Conservation (phyloP, 2,329 filamentous ascomycete species). For the Paraphoma chrysanthemicola region DNA sequence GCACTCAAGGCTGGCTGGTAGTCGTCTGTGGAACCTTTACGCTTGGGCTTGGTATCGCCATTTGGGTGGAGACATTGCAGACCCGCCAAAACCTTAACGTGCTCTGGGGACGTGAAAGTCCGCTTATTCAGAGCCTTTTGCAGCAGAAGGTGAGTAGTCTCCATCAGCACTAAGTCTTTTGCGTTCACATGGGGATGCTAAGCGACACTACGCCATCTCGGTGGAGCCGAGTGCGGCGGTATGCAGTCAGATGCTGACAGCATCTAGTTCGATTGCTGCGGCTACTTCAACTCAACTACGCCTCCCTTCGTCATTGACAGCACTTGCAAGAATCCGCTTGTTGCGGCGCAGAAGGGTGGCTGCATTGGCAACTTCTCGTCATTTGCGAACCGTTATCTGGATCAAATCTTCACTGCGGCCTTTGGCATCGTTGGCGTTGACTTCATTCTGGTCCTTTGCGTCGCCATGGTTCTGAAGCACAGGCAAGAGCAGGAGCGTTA, state of each 20-base stretch:
- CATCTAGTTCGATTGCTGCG: slow-evolving; percentile 77
- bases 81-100: slow-evolving; percentile 67
- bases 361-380: slow-evolving; percentile 72
- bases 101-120: slow-evolving; percentile 67
- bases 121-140: slow-evolving; percentile 69
- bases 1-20: slow-evolving; percentile 71
- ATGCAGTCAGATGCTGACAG: slow-evolving; percentile 26
- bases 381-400: slow-evolving; percentile 75
- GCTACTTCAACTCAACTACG: slow-evolving; percentile 75
- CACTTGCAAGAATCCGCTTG: slow-evolving; percentile 72
- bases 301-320: slow-evolving; percentile 74
- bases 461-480: slow-evolving; percentile 79
- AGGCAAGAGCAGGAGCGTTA: slow-evolving; percentile 81
- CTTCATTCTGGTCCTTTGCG: slow-evolving; percentile 71
- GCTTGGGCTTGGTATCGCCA: slow-evolving; percentile 67
- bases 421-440: slow-evolving; percentile 80
- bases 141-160: slow-evolving; percentile 68
- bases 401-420: slow-evolving; percentile 77
- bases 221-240: slow-evolving; percentile 2
- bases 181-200: slow-evolving; percentile 12
- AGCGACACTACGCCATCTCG: background rate
- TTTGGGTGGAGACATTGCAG: slow-evolving; percentile 73
- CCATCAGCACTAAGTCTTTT: slow-evolving; percentile 7
- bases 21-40: slow-evolving; percentile 70
- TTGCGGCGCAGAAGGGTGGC: slow-evolving; percentile 72